Conservation (phyloP, 192 early-diverging fungal species). For the Coemansia biformis region DNA sequence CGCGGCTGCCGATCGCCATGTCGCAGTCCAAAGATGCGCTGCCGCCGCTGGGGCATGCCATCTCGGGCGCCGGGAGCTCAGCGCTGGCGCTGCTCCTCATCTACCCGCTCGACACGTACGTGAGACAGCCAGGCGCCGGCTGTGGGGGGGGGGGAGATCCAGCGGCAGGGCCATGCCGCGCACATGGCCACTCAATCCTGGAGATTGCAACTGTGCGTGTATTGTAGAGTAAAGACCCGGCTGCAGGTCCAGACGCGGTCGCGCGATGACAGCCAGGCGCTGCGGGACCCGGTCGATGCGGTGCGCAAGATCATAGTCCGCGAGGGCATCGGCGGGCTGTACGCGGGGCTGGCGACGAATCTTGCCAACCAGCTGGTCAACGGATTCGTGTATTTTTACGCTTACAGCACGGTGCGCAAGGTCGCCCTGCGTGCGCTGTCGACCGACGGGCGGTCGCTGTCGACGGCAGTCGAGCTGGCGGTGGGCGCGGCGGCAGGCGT, state of each 20-base stretch:
- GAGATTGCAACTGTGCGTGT: no score
- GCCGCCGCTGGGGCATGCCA: constrained; percentile 85
- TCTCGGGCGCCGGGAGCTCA: constrained; percentile 85
- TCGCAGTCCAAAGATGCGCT: constrained; percentile 47
- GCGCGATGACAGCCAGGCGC: constrained; percentile 40
- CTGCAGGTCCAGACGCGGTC: constrained; percentile 85
- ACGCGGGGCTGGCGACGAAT: constrained; percentile 79
- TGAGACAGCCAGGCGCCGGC: no score
- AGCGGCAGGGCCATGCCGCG: no score
- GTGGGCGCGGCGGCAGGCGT: constrained; percentile 89
- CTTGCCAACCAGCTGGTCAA: constrained; percentile 71
- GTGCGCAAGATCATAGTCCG: constrained; percentile 72
- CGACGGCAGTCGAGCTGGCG: constrained; percentile 80
- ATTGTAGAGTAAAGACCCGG: constrained; percentile 75
- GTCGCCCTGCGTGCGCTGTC: constrained; percentile 24
- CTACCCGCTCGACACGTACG: constrained; percentile 90
- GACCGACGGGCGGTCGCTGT: constrained; percentile 52
- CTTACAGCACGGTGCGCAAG: constrained; percentile 69
- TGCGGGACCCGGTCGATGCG: constrained; percentile 67
- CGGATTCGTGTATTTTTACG: constrained; percentile 86
- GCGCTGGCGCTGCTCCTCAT: constrained; percentile 85
- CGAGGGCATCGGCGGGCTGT: constrained; percentile 85
- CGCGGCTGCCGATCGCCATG: constrained; percentile 6
- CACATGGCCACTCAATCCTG: no score
- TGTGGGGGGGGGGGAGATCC: no score